Conservation (phyloP, 176 grass and related monocot species). For the Carex littledalei region DNA sequence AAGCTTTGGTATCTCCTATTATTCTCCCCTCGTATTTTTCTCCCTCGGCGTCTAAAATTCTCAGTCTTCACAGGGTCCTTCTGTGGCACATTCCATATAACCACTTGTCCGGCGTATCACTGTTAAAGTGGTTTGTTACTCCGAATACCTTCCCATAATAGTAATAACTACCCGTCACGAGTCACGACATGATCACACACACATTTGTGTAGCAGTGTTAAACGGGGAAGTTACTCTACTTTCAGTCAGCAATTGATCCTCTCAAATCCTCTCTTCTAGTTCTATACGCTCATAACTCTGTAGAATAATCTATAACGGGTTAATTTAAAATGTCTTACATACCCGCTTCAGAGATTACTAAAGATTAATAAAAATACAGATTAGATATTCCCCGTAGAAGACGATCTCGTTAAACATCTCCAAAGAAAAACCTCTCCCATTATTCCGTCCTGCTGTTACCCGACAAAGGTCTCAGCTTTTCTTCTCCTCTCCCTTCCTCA, state of each 20-base stretch:
- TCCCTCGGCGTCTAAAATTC: not conserved
- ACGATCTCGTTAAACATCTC: constrained; percentile 16
- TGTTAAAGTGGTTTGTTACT: not conserved
- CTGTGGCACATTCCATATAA: not conserved
- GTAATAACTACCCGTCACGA: not conserved
- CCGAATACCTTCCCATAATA: not conserved
- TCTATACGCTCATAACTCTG: not conserved
- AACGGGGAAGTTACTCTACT: not conserved
- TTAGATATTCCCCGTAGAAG: not conserved
- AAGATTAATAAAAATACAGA: not conserved
- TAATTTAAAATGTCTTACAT: too few relatives aligned
- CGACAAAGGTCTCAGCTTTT: constrained; percentile 52
- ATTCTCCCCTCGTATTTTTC: not conserved
- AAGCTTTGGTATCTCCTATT: not conserved
- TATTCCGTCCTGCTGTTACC: constrained; percentile 30
- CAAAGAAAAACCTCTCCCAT: constrained; percentile 21
- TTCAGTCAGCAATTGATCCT: not conserved
- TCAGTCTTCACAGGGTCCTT: not conserved
- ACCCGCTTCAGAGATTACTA: not conserved
- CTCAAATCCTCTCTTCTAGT: not conserved
- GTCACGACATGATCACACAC: not conserved
- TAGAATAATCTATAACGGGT: not conserved
- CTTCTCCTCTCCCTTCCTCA: constrained; percentile 26
- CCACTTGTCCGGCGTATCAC: not conserved
- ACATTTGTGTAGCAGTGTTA: not conserved